These are phyloP conservation scores for Chernovozyma sophiae-reginae DNA, from an alignment of 1,139 yeast species.

Conservation along the genomic window DNA sequence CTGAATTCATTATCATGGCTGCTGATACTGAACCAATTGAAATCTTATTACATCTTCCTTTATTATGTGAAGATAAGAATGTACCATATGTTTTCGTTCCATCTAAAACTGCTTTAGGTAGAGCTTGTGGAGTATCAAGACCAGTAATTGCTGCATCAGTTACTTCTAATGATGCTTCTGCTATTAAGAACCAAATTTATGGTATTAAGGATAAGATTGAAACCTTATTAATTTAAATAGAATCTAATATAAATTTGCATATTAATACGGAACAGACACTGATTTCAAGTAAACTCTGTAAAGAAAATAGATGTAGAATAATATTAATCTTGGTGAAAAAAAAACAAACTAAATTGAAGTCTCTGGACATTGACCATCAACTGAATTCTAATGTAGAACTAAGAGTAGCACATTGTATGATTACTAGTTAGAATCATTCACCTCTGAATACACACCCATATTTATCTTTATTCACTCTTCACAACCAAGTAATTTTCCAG, in stretches of 20 bases:
- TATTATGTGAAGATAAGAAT: constrained; percentile 98
- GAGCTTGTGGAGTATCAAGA: constrained; percentile 99
- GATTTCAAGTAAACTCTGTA: too few species aligned
- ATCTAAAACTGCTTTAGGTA: constrained; percentile 96
- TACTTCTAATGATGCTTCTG: constrained; percentile 97
- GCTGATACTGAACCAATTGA: constrained; percentile 99
- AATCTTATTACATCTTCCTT: constrained; percentile 94
- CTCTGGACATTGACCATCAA: too few species aligned
- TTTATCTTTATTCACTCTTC: too few species aligned
- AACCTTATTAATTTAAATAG: constrained; percentile 79
- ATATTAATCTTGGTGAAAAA: too few species aligned
- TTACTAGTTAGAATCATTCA: too few species aligned
- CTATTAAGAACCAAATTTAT: constrained; percentile 95
- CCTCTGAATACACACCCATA: too few species aligned
- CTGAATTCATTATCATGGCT: constrained; percentile 99
- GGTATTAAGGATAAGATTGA: constrained; percentile 98
- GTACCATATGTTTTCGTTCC: constrained; percentile 99
- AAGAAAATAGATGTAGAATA: too few species aligned
- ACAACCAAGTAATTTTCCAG: too few species aligned
- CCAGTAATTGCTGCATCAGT: constrained; percentile 99
- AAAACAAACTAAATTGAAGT: too few species aligned
- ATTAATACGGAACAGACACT: too few species aligned
- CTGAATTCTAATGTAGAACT: too few species aligned
- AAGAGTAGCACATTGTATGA: too few species aligned
- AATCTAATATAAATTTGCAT: not conserved